phyloP scores from a whole-genome alignment of 176 grass and related monocot genomes.

The Panicum miliaceum region DNA sequence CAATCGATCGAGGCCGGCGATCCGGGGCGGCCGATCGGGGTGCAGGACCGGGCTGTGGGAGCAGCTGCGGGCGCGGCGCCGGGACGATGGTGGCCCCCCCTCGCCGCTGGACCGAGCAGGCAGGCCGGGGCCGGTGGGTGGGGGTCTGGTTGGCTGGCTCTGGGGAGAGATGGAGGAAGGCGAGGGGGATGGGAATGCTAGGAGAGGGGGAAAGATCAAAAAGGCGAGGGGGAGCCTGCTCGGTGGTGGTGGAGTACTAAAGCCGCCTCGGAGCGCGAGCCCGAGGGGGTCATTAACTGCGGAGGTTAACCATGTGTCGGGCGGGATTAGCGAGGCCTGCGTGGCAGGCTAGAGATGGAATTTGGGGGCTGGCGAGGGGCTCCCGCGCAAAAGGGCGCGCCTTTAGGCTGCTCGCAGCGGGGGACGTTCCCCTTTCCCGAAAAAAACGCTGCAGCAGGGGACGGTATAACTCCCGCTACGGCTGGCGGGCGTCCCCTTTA shows the following conservation, averaged over 20 bases:
- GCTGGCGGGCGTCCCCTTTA: too few relatives aligned
- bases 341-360: too few relatives aligned
- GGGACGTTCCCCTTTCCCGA: too few relatives aligned
- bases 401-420: too few relatives aligned
- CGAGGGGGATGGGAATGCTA: background rate
- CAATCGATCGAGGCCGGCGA: slow-evolving; percentile 10
- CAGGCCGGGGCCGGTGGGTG: slow-evolving; percentile 14
- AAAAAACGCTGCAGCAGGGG: too few relatives aligned
- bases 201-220: slow-evolving; percentile 38
- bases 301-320: too few relatives aligned
- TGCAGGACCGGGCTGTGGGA: background rate
- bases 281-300: background rate
- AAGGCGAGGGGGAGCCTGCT: background rate
- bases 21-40: slow-evolving; percentile 34
- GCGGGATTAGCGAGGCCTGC: too few relatives aligned
- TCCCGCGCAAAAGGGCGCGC: too few relatives aligned
- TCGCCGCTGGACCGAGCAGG: background rate
- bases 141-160: background rate
- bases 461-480: too few relatives aligned
- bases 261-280: background rate
- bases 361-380: too few relatives aligned
- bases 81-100: background rate
- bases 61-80: background rate
- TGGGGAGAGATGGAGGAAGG: background rate
- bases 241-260: background rate